Percentiles rank a stretch among this genome's conserved stretches.
These are phyloP conservation scores for Oropetium thomaeum DNA, from an alignment of 176 grass and related monocot species.

Conservation along the genomic window DNA sequence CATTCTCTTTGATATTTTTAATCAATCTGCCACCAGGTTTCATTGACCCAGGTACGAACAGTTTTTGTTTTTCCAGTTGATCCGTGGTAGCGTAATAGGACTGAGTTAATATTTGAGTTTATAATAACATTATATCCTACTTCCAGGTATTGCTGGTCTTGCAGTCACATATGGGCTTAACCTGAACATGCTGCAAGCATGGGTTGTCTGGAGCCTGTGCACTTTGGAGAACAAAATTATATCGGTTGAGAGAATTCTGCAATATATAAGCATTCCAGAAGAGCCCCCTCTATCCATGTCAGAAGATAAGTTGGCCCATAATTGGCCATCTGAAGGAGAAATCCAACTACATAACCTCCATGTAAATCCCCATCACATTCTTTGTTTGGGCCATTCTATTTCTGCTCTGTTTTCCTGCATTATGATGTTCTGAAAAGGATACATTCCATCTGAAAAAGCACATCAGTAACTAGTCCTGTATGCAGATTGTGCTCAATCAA, in stretches of 20 bases:
- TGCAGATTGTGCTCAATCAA: not conserved
- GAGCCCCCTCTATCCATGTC: constrained; percentile 63
- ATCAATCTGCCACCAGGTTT: constrained; percentile 54
- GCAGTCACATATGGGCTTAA: constrained; percentile 88
- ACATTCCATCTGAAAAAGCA: not conserved
- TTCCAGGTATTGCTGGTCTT: constrained; percentile 78
- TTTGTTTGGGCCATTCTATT: not conserved
- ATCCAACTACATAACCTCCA: constrained; percentile 58
- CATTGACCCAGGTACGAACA: constrained; percentile 67
- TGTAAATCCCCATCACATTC: constrained; percentile 37
- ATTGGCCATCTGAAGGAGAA: constrained; percentile 65
- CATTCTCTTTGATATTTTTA: constrained; percentile 67
- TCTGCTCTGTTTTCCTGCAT: not conserved
- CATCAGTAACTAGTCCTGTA: not conserved
- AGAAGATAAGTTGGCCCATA: constrained; percentile 39
- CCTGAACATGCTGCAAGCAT: constrained; percentile 73
- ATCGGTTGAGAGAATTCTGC: constrained; percentile 89
- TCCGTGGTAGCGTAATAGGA: not conserved
- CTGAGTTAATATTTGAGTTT: not conserved
- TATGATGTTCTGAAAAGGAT: not conserved
- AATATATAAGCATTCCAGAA: constrained; percentile 70
- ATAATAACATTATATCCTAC: not conserved
- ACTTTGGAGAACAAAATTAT: constrained; percentile 80
- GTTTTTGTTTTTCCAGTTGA: not conserved
- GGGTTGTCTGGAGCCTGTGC: constrained; percentile 77